Base-by-base conservation (phyloP, 345 rosid species). In the Eucalyptus coolabah region DNA sequence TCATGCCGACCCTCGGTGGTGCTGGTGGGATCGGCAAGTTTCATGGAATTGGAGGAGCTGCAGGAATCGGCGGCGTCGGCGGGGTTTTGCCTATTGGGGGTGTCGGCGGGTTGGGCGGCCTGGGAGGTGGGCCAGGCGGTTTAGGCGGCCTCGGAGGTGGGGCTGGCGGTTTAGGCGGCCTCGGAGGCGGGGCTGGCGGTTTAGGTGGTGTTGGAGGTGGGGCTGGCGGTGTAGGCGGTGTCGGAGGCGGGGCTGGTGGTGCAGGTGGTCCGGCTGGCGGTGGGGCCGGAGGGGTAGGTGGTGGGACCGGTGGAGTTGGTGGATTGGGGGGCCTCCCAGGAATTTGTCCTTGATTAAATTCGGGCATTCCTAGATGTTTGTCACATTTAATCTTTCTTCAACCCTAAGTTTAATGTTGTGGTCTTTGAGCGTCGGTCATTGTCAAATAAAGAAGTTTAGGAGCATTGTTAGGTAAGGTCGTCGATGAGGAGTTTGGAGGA, bases 61-160 rank as follows among this genome's bases (percentile, higher is more conserved):
- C 87, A 37, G 98, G 96, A 24, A 87, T 95, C 12, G 97, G 97
- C 45, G 95, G 98, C 14, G 34, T 93, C n/a, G 93, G 93, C 32
- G 96, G 96, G 12, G 91, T 92, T 32, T 91, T 92, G 21, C 85
- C 93, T 40, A 56, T 88, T 1, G 91, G 94, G 28, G 95, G 98
- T 11, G 34, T 90, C 44, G 93, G 93, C 17, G 96, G 96, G 10
- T 91, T 92, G 5, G 94, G 91, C 14, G 83, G 89, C 17, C 37
- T 26, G 1, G 88, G 77, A 56, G 47, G 59, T 0, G 91, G 94
- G 28, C 93, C 93, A 1, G 45, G 12, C 11, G 83, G 89, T 13
- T 28, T 87, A 44, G 40, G 59, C 13, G 77, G 23, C 81, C 92
- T 42, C 50, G 91, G 94, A 17, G 95, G 93, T 0, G 45, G 11